Percentiles rank a stretch among this genome's conserved stretches.
These are phyloP conservation scores for Cicer bijugum DNA, from an alignment of 306 rosid species.

Conservation along the genomic window DNA sequence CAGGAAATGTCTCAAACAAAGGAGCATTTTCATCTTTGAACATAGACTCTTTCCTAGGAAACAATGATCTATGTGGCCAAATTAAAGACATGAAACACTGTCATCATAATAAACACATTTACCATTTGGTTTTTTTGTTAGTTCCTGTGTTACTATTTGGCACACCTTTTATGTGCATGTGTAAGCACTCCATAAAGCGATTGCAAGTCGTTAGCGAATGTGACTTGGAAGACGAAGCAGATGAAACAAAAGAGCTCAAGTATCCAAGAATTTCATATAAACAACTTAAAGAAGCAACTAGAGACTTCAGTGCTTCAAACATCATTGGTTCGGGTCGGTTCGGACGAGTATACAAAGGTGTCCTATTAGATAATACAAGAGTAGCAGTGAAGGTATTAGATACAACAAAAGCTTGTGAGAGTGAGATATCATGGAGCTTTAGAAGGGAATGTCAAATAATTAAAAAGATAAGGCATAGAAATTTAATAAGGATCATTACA, in stretches of 20 bases:
- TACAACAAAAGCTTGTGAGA: conserved; percentile 42
- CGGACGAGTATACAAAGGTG: conserved; percentile 84
- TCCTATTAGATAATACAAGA: conserved; percentile 67
- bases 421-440: conserved; percentile 71
- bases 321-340: conserved; percentile 82
- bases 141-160: conserved; percentile 61
- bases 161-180: conserved; percentile 59
- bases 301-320: conserved; percentile 71
- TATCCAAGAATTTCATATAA: conserved; percentile 78
- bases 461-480: conserved; percentile 76
- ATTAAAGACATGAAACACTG: conserved; percentile 70
- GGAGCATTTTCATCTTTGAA: conserved; percentile 72
- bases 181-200: conserved; percentile 46
- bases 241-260: conserved; percentile 58
- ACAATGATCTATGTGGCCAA: conserved; percentile 67
- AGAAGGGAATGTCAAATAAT: conserved; percentile 80
- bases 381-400: conserved; percentile 87
- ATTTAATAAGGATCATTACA: conserved; percentile 82
- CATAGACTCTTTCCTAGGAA: conserved; percentile 69
- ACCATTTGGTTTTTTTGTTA: conserved; percentile 53
- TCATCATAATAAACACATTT: conserved; percentile 52
- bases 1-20: conserved; percentile 64
- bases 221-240: conserved; percentile 52
- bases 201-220: conserved; percentile 40
- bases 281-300: conserved; percentile 76